A percentile compares a stretch with the other conserved stretches of the same genome.
Evolutionary conservation across 1,139 yeast species (phyloP).

Genomic region (Nakaseomyces uthaithaninus): DNA sequence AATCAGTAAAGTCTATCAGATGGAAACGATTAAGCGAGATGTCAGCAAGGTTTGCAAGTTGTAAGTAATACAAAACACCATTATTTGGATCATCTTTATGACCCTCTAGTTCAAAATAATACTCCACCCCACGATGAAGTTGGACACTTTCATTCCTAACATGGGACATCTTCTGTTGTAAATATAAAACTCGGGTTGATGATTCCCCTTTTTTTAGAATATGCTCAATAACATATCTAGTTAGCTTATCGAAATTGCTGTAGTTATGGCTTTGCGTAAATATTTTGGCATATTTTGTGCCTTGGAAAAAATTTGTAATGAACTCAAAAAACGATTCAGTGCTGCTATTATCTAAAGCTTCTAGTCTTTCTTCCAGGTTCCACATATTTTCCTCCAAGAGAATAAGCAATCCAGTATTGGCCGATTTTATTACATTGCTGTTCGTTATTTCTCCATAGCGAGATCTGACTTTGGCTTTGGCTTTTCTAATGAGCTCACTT

Average conservation of each 20-base stretch:
- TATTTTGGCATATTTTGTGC: conserved; percentile 34
- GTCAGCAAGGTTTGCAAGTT: conserved; percentile 43
- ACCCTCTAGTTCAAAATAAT: conserved; percentile 28
- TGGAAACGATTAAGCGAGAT: neutral
- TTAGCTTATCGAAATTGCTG: conserved; percentile 23
- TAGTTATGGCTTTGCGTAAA: conserved; percentile 44
- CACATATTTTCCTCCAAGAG: conserved; percentile 47
- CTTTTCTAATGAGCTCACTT: conserved; percentile 29
- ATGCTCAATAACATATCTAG: conserved; percentile 17
- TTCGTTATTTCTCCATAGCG: conserved; percentile 37
- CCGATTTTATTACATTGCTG: conserved; percentile 38
- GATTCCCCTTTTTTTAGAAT: neutral
- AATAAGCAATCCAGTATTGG: conserved; percentile 42
- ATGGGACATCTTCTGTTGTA: neutral
- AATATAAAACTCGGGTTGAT: neutral
- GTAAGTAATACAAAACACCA: conserved; percentile 44
- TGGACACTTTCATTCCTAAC: conserved; percentile 32
- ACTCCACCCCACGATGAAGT: conserved; percentile 35
- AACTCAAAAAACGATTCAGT: conserved; percentile 33
- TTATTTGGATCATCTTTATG: conserved; percentile 42
- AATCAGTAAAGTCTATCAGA: conserved; percentile 34
- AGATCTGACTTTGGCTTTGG: conserved; percentile 39
- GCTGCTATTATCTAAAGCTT: conserved; percentile 52
- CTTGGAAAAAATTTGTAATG: conserved; percentile 25
- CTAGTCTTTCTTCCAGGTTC: conserved; percentile 44